A percentile compares a stretch with the other conserved stretches of the same genome.
These are phyloP conservation scores for Porodaedalea pini DNA, from an alignment of 1,284 basidiomycete genomes.

Conservation along the genomic window DNA sequence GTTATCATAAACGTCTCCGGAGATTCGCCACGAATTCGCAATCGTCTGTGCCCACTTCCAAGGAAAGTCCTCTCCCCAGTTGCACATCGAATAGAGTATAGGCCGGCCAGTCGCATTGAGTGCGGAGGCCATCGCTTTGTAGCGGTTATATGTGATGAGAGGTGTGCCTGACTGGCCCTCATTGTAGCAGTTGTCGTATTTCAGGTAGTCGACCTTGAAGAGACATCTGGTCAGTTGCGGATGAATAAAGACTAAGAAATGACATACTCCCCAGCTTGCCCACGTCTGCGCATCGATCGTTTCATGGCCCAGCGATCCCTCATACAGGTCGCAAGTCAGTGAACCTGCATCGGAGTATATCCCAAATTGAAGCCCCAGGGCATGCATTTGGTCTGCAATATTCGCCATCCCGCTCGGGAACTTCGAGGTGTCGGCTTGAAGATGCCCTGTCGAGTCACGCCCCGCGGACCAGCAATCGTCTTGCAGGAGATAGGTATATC, in stretches of 20 bases:
- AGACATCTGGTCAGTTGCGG: background rate
- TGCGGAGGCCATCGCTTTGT: conserved; percentile 43
- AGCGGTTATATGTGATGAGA: conserved; percentile 40
- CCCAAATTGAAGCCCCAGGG: conserved; percentile 42
- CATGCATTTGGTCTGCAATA: conserved; percentile 39
- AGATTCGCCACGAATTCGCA: conserved; percentile 46
- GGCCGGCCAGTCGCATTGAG: conserved; percentile 45
- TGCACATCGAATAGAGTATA: conserved; percentile 47
- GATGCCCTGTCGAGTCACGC: conserved; percentile 25
- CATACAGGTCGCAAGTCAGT: conserved; percentile 40
- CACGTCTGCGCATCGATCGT: conserved; percentile 45
- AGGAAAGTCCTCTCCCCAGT: conserved; percentile 44
- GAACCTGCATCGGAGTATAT: conserved; percentile 48
- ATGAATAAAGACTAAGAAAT: conserved; percentile 26
- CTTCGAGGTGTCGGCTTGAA: conserved; percentile 34
- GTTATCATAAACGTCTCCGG: conserved; percentile 40
- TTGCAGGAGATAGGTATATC: conserved; percentile 27
- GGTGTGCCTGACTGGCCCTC: conserved; percentile 42
- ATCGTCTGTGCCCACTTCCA: conserved; percentile 48
- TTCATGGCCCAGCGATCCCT: conserved; percentile 46
- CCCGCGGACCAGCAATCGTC: conserved; percentile 38
- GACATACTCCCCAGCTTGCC: conserved; percentile 43
- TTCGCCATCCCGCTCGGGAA: conserved; percentile 46
- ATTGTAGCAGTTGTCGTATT: conserved; percentile 48
- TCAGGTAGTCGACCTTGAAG: conserved; percentile 25